Evolutionary conservation across 257 asterid species (phyloP).

Genomic region (Schizonepeta tenuifolia): DNA sequence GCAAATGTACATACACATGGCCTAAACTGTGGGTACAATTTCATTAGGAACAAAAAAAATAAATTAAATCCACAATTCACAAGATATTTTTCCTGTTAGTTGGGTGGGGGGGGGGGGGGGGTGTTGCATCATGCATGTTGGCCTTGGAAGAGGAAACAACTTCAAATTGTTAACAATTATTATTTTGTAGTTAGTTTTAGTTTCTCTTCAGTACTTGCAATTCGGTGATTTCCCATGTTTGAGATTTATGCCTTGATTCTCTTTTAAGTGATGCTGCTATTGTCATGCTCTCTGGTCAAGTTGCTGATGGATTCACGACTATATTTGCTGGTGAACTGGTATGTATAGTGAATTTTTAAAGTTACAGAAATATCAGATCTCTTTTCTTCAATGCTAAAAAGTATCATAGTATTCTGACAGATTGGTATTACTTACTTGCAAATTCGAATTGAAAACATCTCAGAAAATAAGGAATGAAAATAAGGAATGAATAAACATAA

Average conservation of each 20-base stretch:
- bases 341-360: conserved; percentile 15
- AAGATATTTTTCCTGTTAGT: no score
- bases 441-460: no score
- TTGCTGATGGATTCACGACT: conserved; percentile 88
- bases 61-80: no score
- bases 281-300: conserved; percentile 94
- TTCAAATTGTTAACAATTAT: no score
- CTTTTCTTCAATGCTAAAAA: neutral
- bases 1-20: no score
- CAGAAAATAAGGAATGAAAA: no score
- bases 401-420: neutral
- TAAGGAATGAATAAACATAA: no score
- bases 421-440: neutral
- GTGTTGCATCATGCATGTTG: neutral
- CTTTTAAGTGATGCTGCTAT: conserved; percentile 73
- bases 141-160: neutral
- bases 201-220: conserved; percentile 3
- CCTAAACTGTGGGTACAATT: no score
- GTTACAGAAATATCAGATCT: neutral
- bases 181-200: neutral
- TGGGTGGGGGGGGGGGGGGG: neutral
- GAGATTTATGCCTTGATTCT: conserved; percentile 31
- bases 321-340: conserved; percentile 94
- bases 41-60: no score
- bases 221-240: conserved; percentile 17